Evolutionary conservation across 345 rosid species (phyloP).

Genomic region (Citrus inodora): DNA sequence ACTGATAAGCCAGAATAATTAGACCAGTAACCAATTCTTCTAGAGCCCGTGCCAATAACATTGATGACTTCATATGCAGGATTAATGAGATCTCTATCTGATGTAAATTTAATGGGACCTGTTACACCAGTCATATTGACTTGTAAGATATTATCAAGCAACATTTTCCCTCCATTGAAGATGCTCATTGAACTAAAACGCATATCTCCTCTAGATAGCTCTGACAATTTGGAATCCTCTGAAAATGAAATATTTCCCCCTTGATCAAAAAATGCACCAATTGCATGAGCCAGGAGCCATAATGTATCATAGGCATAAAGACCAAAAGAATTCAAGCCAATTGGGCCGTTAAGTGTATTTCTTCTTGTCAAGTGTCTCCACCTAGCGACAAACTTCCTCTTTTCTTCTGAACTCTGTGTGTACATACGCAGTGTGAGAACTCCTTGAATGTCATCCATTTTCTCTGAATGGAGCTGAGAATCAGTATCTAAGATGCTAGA

Average conservation of each 20-base stretch:
- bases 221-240: constrained; percentile 34
- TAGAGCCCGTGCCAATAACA: constrained; percentile 60
- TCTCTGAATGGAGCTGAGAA: constrained; percentile 40
- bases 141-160: constrained; percentile 55
- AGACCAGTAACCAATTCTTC: constrained; percentile 76
- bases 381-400: constrained; percentile 50
- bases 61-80: constrained; percentile 80
- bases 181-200: constrained; percentile 68
- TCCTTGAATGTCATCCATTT: constrained; percentile 56
- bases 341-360: constrained; percentile 4
- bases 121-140: constrained; percentile 58
- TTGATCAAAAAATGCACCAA: constrained; percentile 50
- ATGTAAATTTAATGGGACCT: constrained; percentile 57
- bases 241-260: constrained; percentile 75
- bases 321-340: constrained; percentile 63
- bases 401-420: constrained; percentile 56
- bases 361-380: constrained; percentile 61
- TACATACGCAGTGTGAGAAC: constrained; percentile 63
- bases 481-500: constrained; percentile 46
- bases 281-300: constrained; percentile 78
- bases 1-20: constrained; percentile 62
- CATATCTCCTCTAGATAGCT: constrained; percentile 32
- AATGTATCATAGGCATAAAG: constrained; percentile 86
- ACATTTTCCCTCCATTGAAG: constrained; percentile 55
- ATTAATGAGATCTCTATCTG: constrained; percentile 50